Evolutionary conservation across 148 eudicot genomes (phyloP).

Genomic region (Simmondsia chinensis): DNA sequence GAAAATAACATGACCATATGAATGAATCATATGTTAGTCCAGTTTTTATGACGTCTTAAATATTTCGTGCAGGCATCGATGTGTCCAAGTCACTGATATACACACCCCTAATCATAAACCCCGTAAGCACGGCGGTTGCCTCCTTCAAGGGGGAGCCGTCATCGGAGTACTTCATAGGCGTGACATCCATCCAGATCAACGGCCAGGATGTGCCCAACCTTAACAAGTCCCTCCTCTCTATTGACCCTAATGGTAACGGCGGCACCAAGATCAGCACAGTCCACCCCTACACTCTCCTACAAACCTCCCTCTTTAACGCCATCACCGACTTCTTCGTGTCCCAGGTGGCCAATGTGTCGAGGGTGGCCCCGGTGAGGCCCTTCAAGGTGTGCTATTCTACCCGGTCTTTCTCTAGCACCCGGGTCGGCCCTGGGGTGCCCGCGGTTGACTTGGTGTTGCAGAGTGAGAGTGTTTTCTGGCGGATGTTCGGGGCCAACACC

Average conservation of each 20-base stretch:
- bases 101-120: constrained; percentile 47
- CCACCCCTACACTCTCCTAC: constrained; percentile 46
- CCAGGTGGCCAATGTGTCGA: constrained; percentile 14
- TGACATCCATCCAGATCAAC: constrained; percentile 29
- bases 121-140: constrained; percentile 38
- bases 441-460: constrained; percentile 41
- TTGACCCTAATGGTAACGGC: constrained; percentile 37
- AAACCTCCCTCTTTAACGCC: constrained; percentile 41
- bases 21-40: too few relatives aligned
- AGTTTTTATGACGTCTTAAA: too few relatives aligned
- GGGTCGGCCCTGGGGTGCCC: constrained; percentile 54
- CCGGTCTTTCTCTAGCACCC: constrained; percentile 18
- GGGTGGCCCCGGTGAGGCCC: constrained; percentile 36
- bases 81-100: constrained; percentile 18
- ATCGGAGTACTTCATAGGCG: constrained; percentile 50
- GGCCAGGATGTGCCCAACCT: constrained; percentile 12
- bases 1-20: too few relatives aligned
- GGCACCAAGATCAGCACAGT: constrained; percentile 74
- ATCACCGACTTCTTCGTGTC: constrained; percentile 16
- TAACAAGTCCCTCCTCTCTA: constrained; percentile 32
- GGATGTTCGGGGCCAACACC: constrained; percentile 44
- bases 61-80: too few relatives aligned
- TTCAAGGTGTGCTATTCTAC: constrained; percentile 37
- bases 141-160: constrained; percentile 43
- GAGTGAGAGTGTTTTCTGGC: constrained; percentile 31